These are phyloP conservation scores for Dioscorea cayenensis DNA, from an alignment of 116 monocot genomes.

Conservation along the genomic window DNA sequence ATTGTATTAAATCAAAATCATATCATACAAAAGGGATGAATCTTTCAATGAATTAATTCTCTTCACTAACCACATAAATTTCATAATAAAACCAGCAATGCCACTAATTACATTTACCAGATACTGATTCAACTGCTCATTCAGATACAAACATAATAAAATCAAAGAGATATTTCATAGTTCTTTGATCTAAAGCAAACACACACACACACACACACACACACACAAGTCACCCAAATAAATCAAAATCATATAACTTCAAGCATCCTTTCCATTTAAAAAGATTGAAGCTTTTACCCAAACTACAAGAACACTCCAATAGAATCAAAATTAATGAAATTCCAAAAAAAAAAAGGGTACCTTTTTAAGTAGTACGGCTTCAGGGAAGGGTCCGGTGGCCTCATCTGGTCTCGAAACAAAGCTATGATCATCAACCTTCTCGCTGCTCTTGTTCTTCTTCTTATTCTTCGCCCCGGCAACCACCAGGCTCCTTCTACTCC, in stretches of 20 bases:
- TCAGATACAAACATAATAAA: background rate
- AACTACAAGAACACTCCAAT: background rate
- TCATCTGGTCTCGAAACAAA: conserved; percentile 55
- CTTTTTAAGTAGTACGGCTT: conserved; percentile 81
- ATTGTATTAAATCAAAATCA: too few species aligned
- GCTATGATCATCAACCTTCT: conserved; percentile 43
- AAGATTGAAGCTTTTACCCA: background rate
- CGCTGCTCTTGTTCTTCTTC: conserved; percentile 32
- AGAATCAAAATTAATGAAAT: background rate
- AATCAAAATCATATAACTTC: too few species aligned
- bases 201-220: too few species aligned
- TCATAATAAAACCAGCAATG: background rate
- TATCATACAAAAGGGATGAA: too few species aligned
- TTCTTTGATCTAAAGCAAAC: too few species aligned
- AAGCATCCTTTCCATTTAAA: background rate
- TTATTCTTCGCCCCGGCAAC: conserved; percentile 50
- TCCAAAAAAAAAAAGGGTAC: conserved; percentile 22
- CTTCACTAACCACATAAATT: background rate
- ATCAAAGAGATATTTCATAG: too few species aligned
- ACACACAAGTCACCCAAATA: too few species aligned
- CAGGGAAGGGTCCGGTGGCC: conserved; percentile 70
- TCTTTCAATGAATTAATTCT: too few species aligned
- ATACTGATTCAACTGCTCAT: background rate
- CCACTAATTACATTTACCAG: background rate
- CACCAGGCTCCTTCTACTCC: conserved; percentile 12